Evolutionary conservation across 2,329 filamentous ascomycete genomes (phyloP).

Genomic region (Cytospora schulzeri): DNA sequence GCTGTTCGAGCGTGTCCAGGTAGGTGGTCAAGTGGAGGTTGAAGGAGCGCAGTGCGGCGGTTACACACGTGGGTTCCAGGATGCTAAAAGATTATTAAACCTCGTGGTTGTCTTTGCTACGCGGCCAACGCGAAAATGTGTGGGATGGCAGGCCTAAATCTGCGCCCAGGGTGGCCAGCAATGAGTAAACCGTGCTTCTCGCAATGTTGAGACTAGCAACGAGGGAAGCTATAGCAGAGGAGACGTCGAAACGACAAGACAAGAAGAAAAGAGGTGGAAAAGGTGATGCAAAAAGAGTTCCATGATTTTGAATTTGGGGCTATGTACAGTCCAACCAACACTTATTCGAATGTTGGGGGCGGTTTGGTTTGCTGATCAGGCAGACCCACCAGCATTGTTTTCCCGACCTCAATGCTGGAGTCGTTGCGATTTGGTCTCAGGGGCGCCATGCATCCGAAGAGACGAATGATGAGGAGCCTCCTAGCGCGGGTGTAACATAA

Average conservation of each 20-base stretch:
- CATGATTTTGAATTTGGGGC: too few species aligned
- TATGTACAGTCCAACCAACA: too few species aligned
- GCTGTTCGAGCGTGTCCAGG: not conserved
- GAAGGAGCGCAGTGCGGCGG: not conserved
- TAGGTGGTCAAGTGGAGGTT: not conserved
- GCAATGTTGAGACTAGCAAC: slow-evolving; percentile 1
- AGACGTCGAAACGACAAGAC: too few species aligned
- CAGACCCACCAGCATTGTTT: too few species aligned
- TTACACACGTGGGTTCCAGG: slow-evolving; percentile 6
- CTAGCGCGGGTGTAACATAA: slow-evolving; percentile 19
- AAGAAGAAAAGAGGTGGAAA: not conserved
- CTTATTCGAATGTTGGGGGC: too few species aligned
- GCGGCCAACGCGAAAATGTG: too few species aligned
- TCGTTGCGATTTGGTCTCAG: slow-evolving; percentile 13
- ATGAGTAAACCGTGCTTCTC: slow-evolving; percentile 8
- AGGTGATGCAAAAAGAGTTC: too few species aligned
- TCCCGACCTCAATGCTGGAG: not conserved
- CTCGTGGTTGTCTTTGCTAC: not conserved
- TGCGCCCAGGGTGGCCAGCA: too few species aligned
- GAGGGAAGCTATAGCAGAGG: slow-evolving; percentile 13
- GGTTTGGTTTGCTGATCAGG: too few species aligned
- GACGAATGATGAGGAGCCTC: slow-evolving; percentile 23
- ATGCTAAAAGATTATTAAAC: slow-evolving; percentile 12
- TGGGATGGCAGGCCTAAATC: not conserved
- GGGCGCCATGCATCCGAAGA: slow-evolving; percentile 18